Evolutionary conservation across 2,329 filamentous ascomycete genomes (phyloP), one percentile per base, ranked within the genome.

Genomic region (Colletotrichum endophyticum): DNA sequence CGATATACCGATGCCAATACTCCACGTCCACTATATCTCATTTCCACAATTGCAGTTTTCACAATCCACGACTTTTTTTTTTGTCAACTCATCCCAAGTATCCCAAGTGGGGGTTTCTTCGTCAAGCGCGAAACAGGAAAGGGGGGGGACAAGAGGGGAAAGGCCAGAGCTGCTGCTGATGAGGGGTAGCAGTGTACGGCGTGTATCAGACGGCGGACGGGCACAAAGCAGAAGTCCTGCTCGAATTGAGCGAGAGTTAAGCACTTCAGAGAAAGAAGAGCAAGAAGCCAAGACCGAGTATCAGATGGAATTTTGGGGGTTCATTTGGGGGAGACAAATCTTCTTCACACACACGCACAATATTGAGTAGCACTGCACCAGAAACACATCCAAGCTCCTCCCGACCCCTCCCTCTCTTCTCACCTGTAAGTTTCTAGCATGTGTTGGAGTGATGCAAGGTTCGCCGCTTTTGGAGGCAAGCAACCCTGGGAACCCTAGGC

Each of bases 71-170:
- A 32, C 64, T 56, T 49, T 49, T 49, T 49, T 34, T 69, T 30
- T n/a, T 8, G 16, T 61, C 57, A 34, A 66, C 56, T 30, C 32
- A 76, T 63, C 62, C 27, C 64, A 59, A 56, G 30, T 56, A 61
- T 61, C 64, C 64, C 70, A 61, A 76, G 64, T 76, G 59, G 69
- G 62, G 63, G 59, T 25, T 72, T n/a, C 11, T 27, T 68, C 39
- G 70, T 53, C 70, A 70, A 73, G 70, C 57, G 28, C 70, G 64
- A 59, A 72, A 75, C 49, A 36, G 27, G 22, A 75, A 19, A 39
- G 61, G 73, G 61, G 61, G 39, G 39, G 39, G 39, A 49, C 11
- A 22, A 49, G 39, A 49, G 39, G 63, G 34, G n/a, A 62, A 59
- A 70, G 32, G 30, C 22, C 30, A 63, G 32, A 69, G 56, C 57